Conservation (phyloP, 441 rosid species). For the Brassica balearica region DNA sequence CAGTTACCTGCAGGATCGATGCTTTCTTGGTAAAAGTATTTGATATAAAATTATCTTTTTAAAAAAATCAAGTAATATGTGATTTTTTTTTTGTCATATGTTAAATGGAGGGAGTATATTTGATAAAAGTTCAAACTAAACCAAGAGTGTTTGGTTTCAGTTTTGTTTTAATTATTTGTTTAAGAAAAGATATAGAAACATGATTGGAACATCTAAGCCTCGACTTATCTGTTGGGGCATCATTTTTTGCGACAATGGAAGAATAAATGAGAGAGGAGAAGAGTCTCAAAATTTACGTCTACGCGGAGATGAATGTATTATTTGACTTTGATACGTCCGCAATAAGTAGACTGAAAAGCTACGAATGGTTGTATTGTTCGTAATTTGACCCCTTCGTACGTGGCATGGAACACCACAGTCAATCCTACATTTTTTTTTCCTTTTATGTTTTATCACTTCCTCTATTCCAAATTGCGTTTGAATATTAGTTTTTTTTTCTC, state of each 20-base stretch:
- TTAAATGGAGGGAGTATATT: too few species aligned
- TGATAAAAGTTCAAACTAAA: too few species aligned
- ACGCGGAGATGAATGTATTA: conserved; percentile 1
- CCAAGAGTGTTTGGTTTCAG: neutral
- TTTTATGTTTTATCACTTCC: neutral
- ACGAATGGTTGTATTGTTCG: neutral
- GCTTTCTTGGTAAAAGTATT: neutral
- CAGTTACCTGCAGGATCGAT: neutral
- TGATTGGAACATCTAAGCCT: neutral
- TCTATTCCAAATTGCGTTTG: neutral
- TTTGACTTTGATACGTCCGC: conserved; percentile 4
- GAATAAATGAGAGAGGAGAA: neutral
- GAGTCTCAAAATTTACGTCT: neutral
- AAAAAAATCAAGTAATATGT: neutral
- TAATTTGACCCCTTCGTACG: conserved; percentile 5
- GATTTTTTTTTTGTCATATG: too few species aligned
- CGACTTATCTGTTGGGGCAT: neutral
- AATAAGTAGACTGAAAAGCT: neutral
- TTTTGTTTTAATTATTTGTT: neutral
- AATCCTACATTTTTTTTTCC: neutral
- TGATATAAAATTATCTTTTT: neutral
- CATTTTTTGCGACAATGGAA: neutral
- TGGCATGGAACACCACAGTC: neutral
- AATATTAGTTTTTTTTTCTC: neutral
- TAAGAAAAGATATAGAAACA: neutral